A percentile compares a stretch with the other conserved stretches of the same genome.
phyloP scores from a whole-genome alignment of 352 stramenopile genomes.

The Sclerospora graminicola region DNA sequence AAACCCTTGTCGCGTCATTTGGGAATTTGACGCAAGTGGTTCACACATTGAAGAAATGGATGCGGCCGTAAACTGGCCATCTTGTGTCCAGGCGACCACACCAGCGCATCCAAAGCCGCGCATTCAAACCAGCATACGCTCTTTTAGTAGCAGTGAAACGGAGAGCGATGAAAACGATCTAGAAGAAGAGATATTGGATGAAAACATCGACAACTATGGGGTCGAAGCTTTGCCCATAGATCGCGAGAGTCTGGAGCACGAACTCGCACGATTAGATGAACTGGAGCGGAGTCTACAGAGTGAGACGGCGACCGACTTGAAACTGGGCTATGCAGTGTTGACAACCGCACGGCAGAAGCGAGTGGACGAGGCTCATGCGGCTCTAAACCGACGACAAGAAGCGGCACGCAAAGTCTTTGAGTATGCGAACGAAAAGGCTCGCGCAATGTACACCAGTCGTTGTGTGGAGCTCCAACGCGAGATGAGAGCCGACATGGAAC shows the following conservation, averaged over 20 bases:
- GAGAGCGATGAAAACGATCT: conserved; percentile 5
- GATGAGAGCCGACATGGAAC: conserved; percentile 38
- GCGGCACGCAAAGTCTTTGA: conserved; percentile 24
- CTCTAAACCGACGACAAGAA: conserved; percentile 18
- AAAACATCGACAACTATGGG: conserved; percentile 13
- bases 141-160: conserved; percentile 8
- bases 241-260: conserved; percentile 19
- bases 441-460: conserved; percentile 25
- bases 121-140: not conserved
- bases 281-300: conserved; percentile 20
- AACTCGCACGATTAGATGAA: conserved; percentile 15
- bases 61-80: conserved; percentile 3
- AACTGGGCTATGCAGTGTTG: conserved; percentile 25
- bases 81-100: conserved; percentile 2
- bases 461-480: conserved; percentile 39
- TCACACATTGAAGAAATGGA: conserved; percentile 13
- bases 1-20: conserved; percentile 8
- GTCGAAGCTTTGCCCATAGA: conserved; percentile 14
- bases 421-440: conserved; percentile 32
- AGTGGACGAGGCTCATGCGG: conserved; percentile 19
- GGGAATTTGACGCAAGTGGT: conserved; percentile 9
- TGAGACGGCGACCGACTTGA: conserved; percentile 26
- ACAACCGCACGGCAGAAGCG: conserved; percentile 7
- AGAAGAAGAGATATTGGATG: conserved; percentile 7
- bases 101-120: not conserved